phyloP scores from a whole-genome alignment of 179 eudicot genomes.

The Spergularia azorica region DNA sequence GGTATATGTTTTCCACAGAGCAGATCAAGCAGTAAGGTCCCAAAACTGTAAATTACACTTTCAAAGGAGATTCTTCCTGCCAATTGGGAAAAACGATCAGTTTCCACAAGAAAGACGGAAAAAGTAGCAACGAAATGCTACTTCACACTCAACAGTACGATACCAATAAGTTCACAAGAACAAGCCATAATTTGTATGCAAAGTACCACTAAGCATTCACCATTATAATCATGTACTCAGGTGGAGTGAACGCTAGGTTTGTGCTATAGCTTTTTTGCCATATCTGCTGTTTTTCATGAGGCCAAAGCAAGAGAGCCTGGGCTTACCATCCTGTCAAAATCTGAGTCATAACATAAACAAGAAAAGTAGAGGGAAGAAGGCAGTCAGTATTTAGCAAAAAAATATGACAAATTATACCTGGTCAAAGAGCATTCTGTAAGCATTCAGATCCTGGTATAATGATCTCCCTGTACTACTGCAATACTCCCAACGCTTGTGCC shows the following conservation, averaged over 20 bases:
- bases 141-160: background rate
- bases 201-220: background rate
- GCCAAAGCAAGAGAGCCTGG: conserved; percentile 96
- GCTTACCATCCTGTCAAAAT: conserved; percentile 75
- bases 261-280: conserved; percentile 96
- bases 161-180: background rate
- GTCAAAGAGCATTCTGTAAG: conserved; percentile 86
- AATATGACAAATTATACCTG: conserved; percentile 47
- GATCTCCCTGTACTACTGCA: conserved; percentile 84
- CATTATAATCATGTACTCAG: conserved; percentile 60
- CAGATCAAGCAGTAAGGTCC: conserved; percentile 45
- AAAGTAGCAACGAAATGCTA: background rate
- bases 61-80: conserved; percentile 48
- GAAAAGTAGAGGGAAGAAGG: background rate
- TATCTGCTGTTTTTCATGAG: conserved; percentile 97
- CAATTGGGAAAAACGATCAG: conserved; percentile 19
- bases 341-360: conserved; percentile 30
- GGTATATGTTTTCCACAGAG: conserved; percentile 82
- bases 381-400: background rate
- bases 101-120: conserved; percentile 3
- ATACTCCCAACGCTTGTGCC: conserved; percentile 94
- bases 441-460: conserved; percentile 90
- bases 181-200: background rate
- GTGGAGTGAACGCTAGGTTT: conserved; percentile 96
- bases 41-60: conserved; percentile 49